Conservation (phyloP, 78 protist genomes). For the Pelomyxa schiedti region DNA sequence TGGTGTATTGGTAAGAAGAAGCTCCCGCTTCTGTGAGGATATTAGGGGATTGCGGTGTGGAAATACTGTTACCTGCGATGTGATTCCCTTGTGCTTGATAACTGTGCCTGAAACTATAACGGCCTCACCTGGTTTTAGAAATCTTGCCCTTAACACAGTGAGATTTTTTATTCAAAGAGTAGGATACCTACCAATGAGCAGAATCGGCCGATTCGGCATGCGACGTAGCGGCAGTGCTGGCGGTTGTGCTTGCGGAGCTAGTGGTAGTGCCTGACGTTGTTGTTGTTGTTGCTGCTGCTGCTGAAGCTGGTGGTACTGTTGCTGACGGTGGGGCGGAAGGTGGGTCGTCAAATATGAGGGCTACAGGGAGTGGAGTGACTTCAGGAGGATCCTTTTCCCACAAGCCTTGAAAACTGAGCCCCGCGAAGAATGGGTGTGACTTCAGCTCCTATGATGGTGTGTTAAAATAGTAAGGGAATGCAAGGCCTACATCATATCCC, state of each 20-base stretch:
- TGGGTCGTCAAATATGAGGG: slow-evolving; percentile 25
- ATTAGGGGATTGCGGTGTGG: background rate
- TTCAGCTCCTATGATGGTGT: slow-evolving; percentile 19
- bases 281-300: background rate
- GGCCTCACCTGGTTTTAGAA: background rate
- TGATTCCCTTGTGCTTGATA: background rate
- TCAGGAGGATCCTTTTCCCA: slow-evolving; percentile 20
- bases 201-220: background rate
- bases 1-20: background rate
- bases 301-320: background rate
- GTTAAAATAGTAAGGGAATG: background rate
- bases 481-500: background rate
- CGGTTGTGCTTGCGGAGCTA: background rate
- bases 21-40: background rate
- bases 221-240: background rate
- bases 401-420: slow-evolving; percentile 31
- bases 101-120: background rate
- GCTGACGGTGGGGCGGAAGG: background rate
- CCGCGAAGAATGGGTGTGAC: slow-evolving; percentile 50
- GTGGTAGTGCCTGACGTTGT: background rate
- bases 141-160: background rate
- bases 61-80: background rate
- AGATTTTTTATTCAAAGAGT: no score
- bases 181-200: no score
- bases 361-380: slow-evolving; percentile 12